Evolutionary conservation across 805 yeast species (phyloP).

Genomic region (Myxozyma monticola): DNA sequence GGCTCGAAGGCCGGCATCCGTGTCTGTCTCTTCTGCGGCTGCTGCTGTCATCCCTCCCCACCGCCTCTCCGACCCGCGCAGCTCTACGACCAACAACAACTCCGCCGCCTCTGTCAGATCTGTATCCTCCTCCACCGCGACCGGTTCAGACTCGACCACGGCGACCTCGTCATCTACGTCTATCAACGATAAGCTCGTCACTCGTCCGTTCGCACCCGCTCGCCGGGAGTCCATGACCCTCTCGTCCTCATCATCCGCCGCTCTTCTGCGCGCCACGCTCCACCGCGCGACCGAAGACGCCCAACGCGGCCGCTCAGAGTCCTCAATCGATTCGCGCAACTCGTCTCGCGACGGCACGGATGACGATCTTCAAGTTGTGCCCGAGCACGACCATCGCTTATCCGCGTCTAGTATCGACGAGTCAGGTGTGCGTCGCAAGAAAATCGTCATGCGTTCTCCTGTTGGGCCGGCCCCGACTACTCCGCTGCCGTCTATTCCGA

Average conservation of each 20-base stretch:
- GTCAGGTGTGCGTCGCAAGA: not conserved
- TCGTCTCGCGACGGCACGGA: too few species aligned
- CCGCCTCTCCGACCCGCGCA: too few species aligned
- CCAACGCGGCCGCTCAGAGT: too few species aligned
- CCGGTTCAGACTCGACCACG: slow-evolving; percentile 9
- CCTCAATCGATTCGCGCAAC: too few species aligned
- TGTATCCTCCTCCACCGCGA: slow-evolving; percentile 3
- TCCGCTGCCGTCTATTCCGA: slow-evolving; percentile 13
- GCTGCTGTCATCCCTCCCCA: too few species aligned
- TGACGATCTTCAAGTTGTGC: too few species aligned
- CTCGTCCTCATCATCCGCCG: slow-evolving; percentile 6
- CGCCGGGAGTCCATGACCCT: slow-evolving; percentile 22
- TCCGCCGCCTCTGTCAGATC: too few species aligned
- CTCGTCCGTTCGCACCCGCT: slow-evolving; percentile 7
- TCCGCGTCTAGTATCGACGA: too few species aligned
- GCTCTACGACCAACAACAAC: not conserved
- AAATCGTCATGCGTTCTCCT: slow-evolving; percentile 9
- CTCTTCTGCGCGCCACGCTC: slow-evolving; percentile 5
- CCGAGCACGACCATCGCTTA: too few species aligned
- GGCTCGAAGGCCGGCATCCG: not conserved
- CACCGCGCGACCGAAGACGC: slow-evolving; percentile 4
- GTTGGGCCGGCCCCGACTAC: slow-evolving; percentile 10
- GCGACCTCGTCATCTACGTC: slow-evolving; percentile 2
- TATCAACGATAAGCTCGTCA: not conserved
- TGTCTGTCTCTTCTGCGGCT: too few species aligned